Evolutionary conservation across 2,329 filamentous ascomycete genomes (phyloP).

Genomic region (Epicoccum nigrum): DNA sequence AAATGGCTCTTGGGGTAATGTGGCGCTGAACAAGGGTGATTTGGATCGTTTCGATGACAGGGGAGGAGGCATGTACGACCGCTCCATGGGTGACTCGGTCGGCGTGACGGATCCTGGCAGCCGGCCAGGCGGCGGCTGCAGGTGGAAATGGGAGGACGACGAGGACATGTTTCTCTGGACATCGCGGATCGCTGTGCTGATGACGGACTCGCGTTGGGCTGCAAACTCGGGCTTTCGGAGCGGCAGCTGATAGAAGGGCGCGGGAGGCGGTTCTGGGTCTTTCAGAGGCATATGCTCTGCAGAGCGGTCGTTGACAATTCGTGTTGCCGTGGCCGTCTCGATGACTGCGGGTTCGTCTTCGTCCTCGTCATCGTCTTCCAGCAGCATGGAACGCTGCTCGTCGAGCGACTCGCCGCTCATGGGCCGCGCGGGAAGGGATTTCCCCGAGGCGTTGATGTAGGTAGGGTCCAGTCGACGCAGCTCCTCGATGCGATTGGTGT

Average conservation of each 20-base stretch:
- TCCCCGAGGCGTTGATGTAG: slow-evolving; percentile 61
- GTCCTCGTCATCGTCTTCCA: slow-evolving; percentile 41
- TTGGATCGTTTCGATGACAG: slow-evolving; percentile 68
- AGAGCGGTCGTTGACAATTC: slow-evolving; percentile 55
- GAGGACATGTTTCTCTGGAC: slow-evolving; percentile 45
- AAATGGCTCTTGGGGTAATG: slow-evolving; percentile 26
- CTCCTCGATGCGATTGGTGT: slow-evolving; percentile 87
- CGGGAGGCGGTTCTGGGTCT: slow-evolving; percentile 29
- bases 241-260: slow-evolving; percentile 35
- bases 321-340: slow-evolving; percentile 60
- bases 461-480: slow-evolving; percentile 73
- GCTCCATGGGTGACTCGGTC: slow-evolving; percentile 59
- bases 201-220: slow-evolving; percentile 46
- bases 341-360: slow-evolving; percentile 52
- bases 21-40: slow-evolving; percentile 50
- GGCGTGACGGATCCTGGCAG: slow-evolving; percentile 25
- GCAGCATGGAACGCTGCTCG: slow-evolving; percentile 46
- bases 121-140: slow-evolving; percentile 45
- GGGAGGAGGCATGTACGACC: slow-evolving; percentile 71
- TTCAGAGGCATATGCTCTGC: slow-evolving; percentile 29
- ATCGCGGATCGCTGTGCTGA: slow-evolving; percentile 51
- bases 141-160: slow-evolving; percentile 36
- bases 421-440: slow-evolving; percentile 76
- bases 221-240: slow-evolving; percentile 38
- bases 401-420: slow-evolving; percentile 64